These are phyloP conservation scores for Chionographis japonica DNA, from an alignment of 106 monocot species.

Conservation along the genomic window DNA sequence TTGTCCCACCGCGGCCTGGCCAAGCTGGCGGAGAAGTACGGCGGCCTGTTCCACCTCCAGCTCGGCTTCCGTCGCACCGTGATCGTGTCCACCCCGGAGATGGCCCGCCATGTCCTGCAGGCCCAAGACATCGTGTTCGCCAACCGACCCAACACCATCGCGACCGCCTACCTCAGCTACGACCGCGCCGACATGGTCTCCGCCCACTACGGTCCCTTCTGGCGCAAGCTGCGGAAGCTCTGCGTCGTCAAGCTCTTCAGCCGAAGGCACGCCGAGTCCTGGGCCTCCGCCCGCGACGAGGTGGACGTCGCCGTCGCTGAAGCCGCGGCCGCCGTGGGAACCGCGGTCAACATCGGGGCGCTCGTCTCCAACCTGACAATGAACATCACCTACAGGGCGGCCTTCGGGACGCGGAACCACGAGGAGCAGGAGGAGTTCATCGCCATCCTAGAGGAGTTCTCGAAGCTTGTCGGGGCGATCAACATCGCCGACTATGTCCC, in stretches of 20 bases:
- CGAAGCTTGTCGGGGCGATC: conserved; percentile 77
- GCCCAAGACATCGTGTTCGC: conserved; percentile 72
- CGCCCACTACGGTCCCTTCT: conserved; percentile 96
- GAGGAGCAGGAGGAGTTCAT: conserved; percentile 57
- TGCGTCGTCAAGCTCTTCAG: conserved; percentile 92
- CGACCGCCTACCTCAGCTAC: conserved; percentile 83
- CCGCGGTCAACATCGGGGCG: conserved; percentile 61
- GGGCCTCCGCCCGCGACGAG: conserved; percentile 84
- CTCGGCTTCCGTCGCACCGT: conserved; percentile 66
- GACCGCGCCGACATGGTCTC: conserved; percentile 92
- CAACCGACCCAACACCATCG: conserved; percentile 71
- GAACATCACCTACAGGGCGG: conserved; percentile 74
- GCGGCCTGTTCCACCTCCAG: conserved; percentile 72
- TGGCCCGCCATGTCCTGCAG: conserved; percentile 78
- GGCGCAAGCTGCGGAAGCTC: conserved; percentile 97
- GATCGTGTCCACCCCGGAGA: conserved; percentile 71
- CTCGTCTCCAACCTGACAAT: conserved; percentile 65
- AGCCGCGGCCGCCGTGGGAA: conserved; percentile 1
- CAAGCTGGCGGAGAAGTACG: conserved; percentile 43
- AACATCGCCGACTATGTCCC: conserved; percentile 84
- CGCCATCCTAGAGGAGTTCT: conserved; percentile 77
- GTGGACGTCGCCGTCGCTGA: conserved; percentile 25
- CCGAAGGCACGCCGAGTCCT: conserved; percentile 75
- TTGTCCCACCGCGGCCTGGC: conserved; percentile 96
- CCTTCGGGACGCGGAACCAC: conserved; percentile 49